Percentiles rank a stretch among this genome's conserved stretches.
phyloP scores from a whole-genome alignment of 2,329 filamentous ascomycete species.

The Aspergillus aculeatus region DNA sequence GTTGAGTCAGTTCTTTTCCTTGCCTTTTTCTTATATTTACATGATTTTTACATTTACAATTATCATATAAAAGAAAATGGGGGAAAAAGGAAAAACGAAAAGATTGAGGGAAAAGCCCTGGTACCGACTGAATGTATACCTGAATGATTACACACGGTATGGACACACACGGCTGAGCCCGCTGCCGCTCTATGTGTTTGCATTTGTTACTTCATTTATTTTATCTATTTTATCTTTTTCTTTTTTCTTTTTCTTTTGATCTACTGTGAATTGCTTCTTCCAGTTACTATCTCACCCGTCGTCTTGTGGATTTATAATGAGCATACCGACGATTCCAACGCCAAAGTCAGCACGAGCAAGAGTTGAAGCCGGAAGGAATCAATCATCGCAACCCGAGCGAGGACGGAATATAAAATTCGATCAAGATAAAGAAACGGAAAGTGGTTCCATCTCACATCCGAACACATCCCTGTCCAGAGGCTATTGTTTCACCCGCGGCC shows the following conservation, averaged over 20 bases:
- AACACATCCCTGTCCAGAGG: neutral
- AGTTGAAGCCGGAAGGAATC: slow-evolving; percentile 2
- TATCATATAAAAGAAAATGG: neutral
- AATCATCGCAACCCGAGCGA: slow-evolving; percentile 13
- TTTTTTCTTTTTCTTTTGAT: neutral
- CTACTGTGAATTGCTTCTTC: neutral
- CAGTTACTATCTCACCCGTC: neutral
- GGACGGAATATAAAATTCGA: neutral
- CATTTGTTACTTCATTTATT: neutral
- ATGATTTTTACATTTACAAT: neutral
- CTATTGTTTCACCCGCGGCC: neutral
- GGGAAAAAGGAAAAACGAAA: neutral
- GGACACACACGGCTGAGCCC: neutral
- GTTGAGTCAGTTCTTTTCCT: neutral
- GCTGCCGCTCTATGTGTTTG: neutral
- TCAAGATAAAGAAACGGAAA: neutral
- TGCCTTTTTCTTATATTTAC: neutral
- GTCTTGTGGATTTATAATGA: neutral
- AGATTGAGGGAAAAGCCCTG: neutral
- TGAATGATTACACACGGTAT: too few relatives aligned
- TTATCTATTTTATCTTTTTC: neutral
- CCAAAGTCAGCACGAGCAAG: neutral
- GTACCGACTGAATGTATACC: too few relatives aligned
- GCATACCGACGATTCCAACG: neutral
- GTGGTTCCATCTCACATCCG: neutral